Evolutionary conservation across 2,329 filamentous ascomycete genomes (phyloP), one percentile per base, ranked within the genome.

Genomic region (Aquanectria penicillioides): DNA sequence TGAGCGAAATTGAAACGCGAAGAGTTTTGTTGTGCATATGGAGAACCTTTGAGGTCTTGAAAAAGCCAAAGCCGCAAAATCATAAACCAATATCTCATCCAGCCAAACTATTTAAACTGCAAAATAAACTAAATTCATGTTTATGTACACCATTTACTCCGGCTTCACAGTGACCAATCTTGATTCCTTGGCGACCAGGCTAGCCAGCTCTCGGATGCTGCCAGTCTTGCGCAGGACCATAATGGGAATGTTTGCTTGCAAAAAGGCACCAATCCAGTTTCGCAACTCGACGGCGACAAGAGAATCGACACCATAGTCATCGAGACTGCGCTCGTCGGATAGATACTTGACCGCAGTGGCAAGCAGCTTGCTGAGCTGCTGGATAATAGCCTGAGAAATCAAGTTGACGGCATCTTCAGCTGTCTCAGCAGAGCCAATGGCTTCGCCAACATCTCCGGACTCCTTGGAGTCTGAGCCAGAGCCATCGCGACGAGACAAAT

Each of bases 261-360:
- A 56, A 34, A 62, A 63, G 46, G 63, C 53, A 6, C 56, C 64
- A 15, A 70, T 67, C 69, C 69, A 71, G 29, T 73, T 74, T 36
- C 69, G 61, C 25, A 75, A 48, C 63, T 75, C 73, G 3, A 72
- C 67, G 1, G 68, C 72, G 8, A 74, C 69, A 11, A 75, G 65
- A 15, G 71, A 73, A 61, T 74, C 73, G 6, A 74, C 60, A 2
- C 72, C 72, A 43, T 71, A 73, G 2, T 51, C 31, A 23, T 59
- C 53, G 50, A 55, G 63, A 51, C 20, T 69, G 49, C 15, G 64
- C 40, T 34, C 61, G 11, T 62, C 53, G 43, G 67, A 63, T 10
- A 75, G 62, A n/a, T 71, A 67, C 6, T 63, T 59, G 5, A 59
- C 61, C 4, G 68, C 47, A n/a, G 69, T 64, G 26, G 62, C 65